Evolutionary conservation across 129 eudicot species (phyloP).

Genomic region (Sambucus nigra): DNA sequence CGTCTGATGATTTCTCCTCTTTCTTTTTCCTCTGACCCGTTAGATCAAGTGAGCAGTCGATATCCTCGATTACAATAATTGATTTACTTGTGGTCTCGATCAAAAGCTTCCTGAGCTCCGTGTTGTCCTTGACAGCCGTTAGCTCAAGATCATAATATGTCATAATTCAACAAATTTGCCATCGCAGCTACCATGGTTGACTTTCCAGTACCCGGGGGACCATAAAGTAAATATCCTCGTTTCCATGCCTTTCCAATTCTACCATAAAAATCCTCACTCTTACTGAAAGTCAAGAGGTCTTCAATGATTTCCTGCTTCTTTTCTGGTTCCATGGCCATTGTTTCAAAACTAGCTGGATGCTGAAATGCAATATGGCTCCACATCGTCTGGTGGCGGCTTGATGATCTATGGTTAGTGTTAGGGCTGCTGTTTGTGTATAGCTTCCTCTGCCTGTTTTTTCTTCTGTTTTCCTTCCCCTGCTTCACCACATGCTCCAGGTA

Average conservation of each 20-base stretch:
- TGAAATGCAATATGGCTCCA: constrained; percentile 21
- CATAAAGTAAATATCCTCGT: too few relatives aligned
- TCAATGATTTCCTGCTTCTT: constrained; percentile 27
- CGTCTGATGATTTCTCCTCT: constrained; percentile 6
- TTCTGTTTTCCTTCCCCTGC: constrained; percentile 8
- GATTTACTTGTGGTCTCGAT: constrained; percentile 19
- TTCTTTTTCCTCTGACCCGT: constrained; percentile 22
- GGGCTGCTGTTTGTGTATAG: constrained; percentile 27
- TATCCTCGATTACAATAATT: constrained; percentile 26
- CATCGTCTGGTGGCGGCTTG: not conserved
- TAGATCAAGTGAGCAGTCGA: constrained; percentile 28
- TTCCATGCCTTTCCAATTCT: constrained; percentile 33
- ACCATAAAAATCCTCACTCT: constrained; percentile 23
- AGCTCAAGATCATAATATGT: constrained; percentile 31
- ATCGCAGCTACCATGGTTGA: constrained; percentile 34
- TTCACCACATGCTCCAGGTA: constrained; percentile 21
- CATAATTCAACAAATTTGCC: constrained; percentile 21
- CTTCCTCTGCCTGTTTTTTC: constrained; percentile 16
- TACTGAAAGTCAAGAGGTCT: constrained; percentile 20
- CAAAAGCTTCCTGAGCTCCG: constrained; percentile 17
- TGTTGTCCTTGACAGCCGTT: constrained; percentile 17
- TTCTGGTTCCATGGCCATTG: constrained; percentile 24
- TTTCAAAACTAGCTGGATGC: constrained; percentile 23
- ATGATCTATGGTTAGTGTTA: not conserved
- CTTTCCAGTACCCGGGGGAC: constrained; percentile 37